A percentile compares a stretch with the other conserved stretches of the same genome.
phyloP scores from a whole-genome alignment of 1,284 basidiomycete species.

The Cryptococcus sp. region DNA sequence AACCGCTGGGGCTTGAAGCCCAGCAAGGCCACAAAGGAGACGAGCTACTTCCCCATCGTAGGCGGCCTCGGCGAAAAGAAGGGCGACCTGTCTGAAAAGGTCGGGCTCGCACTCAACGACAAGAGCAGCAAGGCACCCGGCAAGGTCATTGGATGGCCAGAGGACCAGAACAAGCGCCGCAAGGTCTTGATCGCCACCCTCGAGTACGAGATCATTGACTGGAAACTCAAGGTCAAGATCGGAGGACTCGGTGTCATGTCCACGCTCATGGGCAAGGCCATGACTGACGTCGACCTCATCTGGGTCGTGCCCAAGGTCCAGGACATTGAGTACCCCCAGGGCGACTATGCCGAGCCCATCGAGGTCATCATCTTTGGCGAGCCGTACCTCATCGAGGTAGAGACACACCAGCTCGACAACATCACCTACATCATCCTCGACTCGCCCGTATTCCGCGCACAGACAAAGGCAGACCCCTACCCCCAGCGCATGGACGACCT shows the following conservation, averaged over 20 bases:
- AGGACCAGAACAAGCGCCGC: slow-evolving; percentile 79
- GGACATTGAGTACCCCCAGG: slow-evolving; percentile 82
- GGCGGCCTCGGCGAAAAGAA: slow-evolving; percentile 61
- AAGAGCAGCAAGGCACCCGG: slow-evolving; percentile 57
- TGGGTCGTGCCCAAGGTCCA: slow-evolving; percentile 93
- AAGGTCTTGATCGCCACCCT: slow-evolving; percentile 85
- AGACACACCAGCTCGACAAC: slow-evolving; percentile 85
- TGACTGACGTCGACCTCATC: slow-evolving; percentile 88
- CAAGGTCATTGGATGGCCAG: slow-evolving; percentile 86
- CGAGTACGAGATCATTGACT: slow-evolving; percentile 92
- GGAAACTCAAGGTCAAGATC: slow-evolving; percentile 95
- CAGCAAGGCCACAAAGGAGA: slow-evolving; percentile 48
- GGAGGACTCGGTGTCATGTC: slow-evolving; percentile 96
- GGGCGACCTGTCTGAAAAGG: slow-evolving; percentile 45
- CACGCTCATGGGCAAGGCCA: slow-evolving; percentile 90
- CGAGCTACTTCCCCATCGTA: slow-evolving; percentile 53
- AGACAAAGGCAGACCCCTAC: slow-evolving; percentile 89
- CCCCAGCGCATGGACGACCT: slow-evolving; percentile 94
- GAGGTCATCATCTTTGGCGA: slow-evolving; percentile 94
- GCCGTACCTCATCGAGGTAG: slow-evolving; percentile 88
- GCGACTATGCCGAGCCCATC: slow-evolving; percentile 85
- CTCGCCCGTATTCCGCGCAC: slow-evolving; percentile 89
- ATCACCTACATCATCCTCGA: slow-evolving; percentile 90
- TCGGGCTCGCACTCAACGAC: slow-evolving; percentile 53
- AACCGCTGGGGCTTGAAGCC: slow-evolving; percentile 83